Base-by-base conservation (phyloP, 2,329 filamentous ascomycete genomes). In the Diaporthe batatas region DNA sequence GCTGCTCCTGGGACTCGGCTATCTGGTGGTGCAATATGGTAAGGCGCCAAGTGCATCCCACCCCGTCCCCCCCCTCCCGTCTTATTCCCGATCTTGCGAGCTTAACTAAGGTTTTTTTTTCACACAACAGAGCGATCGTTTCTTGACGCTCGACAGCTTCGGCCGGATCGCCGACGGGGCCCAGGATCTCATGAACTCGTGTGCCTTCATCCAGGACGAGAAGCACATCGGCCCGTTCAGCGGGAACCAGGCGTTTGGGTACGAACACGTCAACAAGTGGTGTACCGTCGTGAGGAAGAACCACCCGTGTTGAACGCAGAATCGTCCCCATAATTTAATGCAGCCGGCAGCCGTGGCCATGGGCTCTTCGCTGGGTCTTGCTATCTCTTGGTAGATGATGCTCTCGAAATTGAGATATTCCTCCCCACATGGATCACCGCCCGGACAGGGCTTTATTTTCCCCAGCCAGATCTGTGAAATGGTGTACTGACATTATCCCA, bases 1-100 rank as follows among this genome's bases (percentile, higher is more conserved):
- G 58, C 49, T 71, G 70, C 39, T 67, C 70, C 7, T 71, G 34
- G 1, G 3, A 51, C 25, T 39, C 70, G 3, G 70, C 70, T 25
- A 71, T 71, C 39, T 71, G 2, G 2, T 71, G 49, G 58, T 71
- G 70, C 51, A 71, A 71, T 12, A 1, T 49, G 18, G 70, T 71
- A 57, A 54, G 58, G 39, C 14, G 1, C 7, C 29, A 44, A 0
- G 10, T 2, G 11, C 7, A 25, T 4, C 14, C n/a, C 2, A 25
- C 6, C 34, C 3, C 21, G 11, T 18, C n/a, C n/a, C n/a, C n/a
- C n/a, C n/a, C n/a, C n/a, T n/a, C n/a, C n/a, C n/a, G 21, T 39
- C 18, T 12, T 7, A 8, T 21, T 21, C 16, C 39, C 23, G 47
- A 51, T 8, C 7, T 21, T 67, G 32, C 8, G 6, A 67, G 29